Base-by-base conservation (phyloP, 2,329 filamentous ascomycete species). In the Colletotrichum acutatum region DNA sequence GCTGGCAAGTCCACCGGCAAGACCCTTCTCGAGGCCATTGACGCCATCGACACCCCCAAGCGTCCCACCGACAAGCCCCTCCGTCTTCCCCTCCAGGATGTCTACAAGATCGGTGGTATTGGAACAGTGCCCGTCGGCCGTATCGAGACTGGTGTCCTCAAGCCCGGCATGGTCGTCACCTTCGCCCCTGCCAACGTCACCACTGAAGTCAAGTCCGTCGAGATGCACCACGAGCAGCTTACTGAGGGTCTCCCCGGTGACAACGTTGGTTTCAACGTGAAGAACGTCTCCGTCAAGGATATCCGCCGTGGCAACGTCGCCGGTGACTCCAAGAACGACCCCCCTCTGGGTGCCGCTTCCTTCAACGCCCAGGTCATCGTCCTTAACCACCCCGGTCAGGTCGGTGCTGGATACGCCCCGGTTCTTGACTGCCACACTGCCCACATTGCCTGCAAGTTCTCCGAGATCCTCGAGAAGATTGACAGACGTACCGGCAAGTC, bases 221-320 rank as follows among this genome's bases (percentile, higher is more conserved):
- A 99, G 91, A 99, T 99, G 97, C 96, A 98, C 93, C 96, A 98
- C 95, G 95, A 98, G 91, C 95, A 98, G 93, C 95, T 99, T 81
- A 76, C 86, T 78, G 93, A 98, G 92, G 97, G 97, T 94, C 84
- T 94, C 79, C 97, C 97, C 84, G 97, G 97, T 93, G 97, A 99
- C 94, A 99, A 99, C 91, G 97, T 99, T 87, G 97, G 97, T 83
- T 99, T 99, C 95, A 99, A 99, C 94, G 96, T 99, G 90, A 99
- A 99, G 95, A 99, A 99, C 97, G 97, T 99, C 84, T 98, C 97
- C 88, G 97, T 99, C 90, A 99, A 99, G 95, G 97, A 99, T 87
- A 98, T 99, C 85, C 97, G 97, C 89, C 97, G 97, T 97, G 97
- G 97, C 85, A 98, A 99, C 93, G 97, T 99, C 82, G 94, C 94